Evolutionary conservation across 2,329 filamentous ascomycete species (phyloP).

Genomic region (Sordariomycetes sp.): DNA sequence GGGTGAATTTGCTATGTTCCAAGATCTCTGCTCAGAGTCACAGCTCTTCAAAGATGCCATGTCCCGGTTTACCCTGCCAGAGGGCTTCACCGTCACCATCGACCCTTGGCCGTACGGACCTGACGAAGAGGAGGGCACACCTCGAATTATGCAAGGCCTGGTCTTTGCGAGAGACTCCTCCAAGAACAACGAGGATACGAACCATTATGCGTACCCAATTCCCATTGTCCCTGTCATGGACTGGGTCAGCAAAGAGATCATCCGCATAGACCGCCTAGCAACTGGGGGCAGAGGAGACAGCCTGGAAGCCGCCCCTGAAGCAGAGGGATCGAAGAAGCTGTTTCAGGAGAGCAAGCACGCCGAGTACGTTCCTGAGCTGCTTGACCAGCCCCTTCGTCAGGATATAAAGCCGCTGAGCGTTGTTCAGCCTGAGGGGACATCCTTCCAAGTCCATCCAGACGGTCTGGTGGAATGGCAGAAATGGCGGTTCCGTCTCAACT

Average conservation of each 20-base stretch:
- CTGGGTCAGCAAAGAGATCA: conserved; percentile 39
- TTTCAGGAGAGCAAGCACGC: conserved; percentile 30
- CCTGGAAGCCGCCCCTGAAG: conserved; percentile 22
- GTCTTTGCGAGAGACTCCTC: conserved; percentile 34
- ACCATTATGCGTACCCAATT: conserved; percentile 55
- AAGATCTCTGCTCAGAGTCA: conserved; percentile 30
- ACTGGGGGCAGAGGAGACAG: conserved; percentile 36
- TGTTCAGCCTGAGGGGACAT: conserved; percentile 59
- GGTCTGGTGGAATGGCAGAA: conserved; percentile 52
- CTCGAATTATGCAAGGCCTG: conserved; percentile 39
- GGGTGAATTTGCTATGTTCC: conserved; percentile 28
- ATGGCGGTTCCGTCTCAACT: conserved; percentile 61
- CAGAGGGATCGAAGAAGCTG: conserved; percentile 30
- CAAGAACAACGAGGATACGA: conserved; percentile 41
- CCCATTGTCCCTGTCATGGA: conserved; percentile 52
- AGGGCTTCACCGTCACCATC: conserved; percentile 31
- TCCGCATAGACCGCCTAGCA: conserved; percentile 49
- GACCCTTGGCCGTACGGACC: conserved; percentile 61
- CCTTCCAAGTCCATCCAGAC: conserved; percentile 46
- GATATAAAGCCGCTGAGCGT: conserved; percentile 64
- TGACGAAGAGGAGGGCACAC: conserved; percentile 27
- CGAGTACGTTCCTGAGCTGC: conserved; percentile 42
- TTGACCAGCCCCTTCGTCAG: conserved; percentile 33
- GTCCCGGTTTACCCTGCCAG: conserved; percentile 34
- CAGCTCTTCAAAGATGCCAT: conserved; percentile 36